Base-by-base conservation (phyloP, 202 grass and related monocot species). In the Digitaria exilis region DNA sequence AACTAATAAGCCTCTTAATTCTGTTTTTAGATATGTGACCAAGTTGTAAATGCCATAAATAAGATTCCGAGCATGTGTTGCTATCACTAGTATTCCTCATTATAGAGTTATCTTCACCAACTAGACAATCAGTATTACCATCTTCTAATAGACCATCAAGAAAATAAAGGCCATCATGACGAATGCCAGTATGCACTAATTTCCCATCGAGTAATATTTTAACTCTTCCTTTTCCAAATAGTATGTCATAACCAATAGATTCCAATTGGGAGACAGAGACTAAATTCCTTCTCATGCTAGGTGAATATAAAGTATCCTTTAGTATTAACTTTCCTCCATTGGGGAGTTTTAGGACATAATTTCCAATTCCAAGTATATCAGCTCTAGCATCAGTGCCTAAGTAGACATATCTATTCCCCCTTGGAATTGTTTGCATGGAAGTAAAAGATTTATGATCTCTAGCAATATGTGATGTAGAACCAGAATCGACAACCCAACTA, bases 301-400 rank as follows among this genome's bases (percentile, higher is more conserved):
- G 46, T n/a, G 69, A 52, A 51, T 52, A 73, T 9, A 73, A 19
- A 5, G 69, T 51, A 18, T 51, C 29, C 9, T 52, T 30, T 18
- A 51, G 3, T 3, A 52, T 11, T 7, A 57, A 57, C 19, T 73
- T 73, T 30, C 70, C 49, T 48, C 48, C 49, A 52, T 19, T 4
- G n/a, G 48, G 70, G 29, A 73, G 48, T 73, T 73, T 52, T 4
- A 73, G 12, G 34, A 41, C 11, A 75, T 57, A 75, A 25, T 75
- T 75, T 75, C 29, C 6, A 41, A 57, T 75, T 75, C 50, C 50
- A 57, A 57, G 19, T 59, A n/a, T n/a, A n/a, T n/a, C n/a, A n/a
- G n/a, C n/a, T n/a, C n/a, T n/a, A n/a, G n/a, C n/a, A n/a, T n/a
- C n/a, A n/a, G n/a, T n/a, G n/a, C n/a, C n/a, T n/a, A n/a, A n/a